Evolutionary conservation across 257 asterid species (phyloP), one percentile per base, ranked within the genome.

Genomic region (Osmanthus fragrans): DNA sequence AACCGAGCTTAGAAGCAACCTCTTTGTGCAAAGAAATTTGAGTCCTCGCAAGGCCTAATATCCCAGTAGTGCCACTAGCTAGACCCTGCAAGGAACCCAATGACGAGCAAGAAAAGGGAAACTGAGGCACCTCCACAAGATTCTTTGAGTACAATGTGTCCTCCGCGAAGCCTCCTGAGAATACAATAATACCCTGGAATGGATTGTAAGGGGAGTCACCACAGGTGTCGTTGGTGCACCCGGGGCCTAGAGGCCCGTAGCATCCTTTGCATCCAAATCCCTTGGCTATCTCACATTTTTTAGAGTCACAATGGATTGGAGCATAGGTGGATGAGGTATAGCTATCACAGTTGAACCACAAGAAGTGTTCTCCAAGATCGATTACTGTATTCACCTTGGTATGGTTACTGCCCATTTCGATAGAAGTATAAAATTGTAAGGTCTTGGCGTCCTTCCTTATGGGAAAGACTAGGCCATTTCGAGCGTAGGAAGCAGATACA

Each of bases 201-300:
- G 9, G 39, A 66, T 84, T 86, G 32, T 69, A 84, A 5, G 85
- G 79, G 2, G 70, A 23, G 58, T 83, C 67, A 25, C 79, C 82
- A 49, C 88, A 86, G 0, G 88, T 84, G 77, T 86, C 72, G 76
- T 75, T 75, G 56, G 82, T 68, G 86, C 88, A 86, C 25, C 86
- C 86, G 29, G 88, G 88, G 34, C 86, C 80, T 0, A 73, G 19
- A 15, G 87, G 81, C 36, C 77, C 85, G 82, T 21, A 79, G 23
- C 2, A 80, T 4, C 58, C 58, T 0, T 12, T 16, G 82, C 90
- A 86, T 32, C 90, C 90, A 16, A 36, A 36, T 7, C 39, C 39
- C 3, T 36, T 36, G 39, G 39, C 39, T 36, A 36, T 36, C 7
- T 36, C 39, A 36, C 39, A 36, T 36, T 36, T 36, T 36, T 36